These are phyloP conservation scores for Cenococcum geophilum DNA, from an alignment of 495 filamentous ascomycete species.

Conservation along the genomic window DNA sequence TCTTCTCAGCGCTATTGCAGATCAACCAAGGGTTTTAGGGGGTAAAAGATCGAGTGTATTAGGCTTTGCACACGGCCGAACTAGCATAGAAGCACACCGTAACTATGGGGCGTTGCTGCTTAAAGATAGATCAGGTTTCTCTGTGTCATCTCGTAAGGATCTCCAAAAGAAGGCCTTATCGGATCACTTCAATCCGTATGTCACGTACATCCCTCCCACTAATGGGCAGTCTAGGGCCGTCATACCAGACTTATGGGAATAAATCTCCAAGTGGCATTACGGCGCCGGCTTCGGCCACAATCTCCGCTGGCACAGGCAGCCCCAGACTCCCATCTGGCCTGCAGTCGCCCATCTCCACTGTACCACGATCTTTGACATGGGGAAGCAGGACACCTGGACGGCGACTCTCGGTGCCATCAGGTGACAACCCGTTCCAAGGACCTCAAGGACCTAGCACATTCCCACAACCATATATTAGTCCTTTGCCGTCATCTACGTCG, in stretches of 20 bases:
- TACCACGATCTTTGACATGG: conserved; percentile 63
- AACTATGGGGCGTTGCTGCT: no score
- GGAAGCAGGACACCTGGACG: conserved; percentile 63
- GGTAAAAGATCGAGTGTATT: no score
- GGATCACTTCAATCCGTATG: no score
- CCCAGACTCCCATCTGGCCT: conserved; percentile 60
- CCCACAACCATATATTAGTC: conserved; percentile 55
- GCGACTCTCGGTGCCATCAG: conserved; percentile 74
- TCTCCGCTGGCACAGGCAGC: conserved; percentile 65
- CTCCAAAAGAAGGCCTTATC: no score
- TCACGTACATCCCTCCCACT: conserved; percentile 45
- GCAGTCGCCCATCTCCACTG: conserved; percentile 61
- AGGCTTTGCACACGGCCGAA: no score
- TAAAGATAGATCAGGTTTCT: no score
- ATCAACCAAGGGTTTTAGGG: no score
- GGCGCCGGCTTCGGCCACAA: conserved; percentile 68
- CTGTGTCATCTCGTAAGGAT: no score
- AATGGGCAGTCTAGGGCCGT: conserved; percentile 43
- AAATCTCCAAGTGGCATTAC: conserved; percentile 66
- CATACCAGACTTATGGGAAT: conserved; percentile 44
- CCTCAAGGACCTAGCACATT: conserved; percentile 49
- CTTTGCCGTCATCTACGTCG: conserved; percentile 49
- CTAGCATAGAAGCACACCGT: no score
- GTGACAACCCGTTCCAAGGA: conserved; percentile 65
- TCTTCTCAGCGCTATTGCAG: no score